Evolutionary conservation across 2,329 filamentous ascomycete genomes (phyloP).

Genomic region (Fusarium annulatum): DNA sequence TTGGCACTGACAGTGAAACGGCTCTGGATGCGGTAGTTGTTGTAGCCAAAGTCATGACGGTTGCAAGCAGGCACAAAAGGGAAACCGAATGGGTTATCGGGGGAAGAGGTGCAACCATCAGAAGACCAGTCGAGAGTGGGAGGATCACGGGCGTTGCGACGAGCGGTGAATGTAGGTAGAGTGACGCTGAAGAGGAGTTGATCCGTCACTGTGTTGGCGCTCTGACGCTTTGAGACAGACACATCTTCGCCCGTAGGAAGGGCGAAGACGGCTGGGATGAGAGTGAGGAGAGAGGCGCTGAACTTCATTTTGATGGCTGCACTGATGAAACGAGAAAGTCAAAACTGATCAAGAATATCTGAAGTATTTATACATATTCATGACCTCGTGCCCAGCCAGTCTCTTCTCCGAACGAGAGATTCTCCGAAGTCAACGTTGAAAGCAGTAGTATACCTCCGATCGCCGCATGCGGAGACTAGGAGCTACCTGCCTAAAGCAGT

Average conservation of each 20-base stretch:
- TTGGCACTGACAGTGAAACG: slow-evolving; percentile 58
- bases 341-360: no score
- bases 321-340: not conserved
- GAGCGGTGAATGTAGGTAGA: slow-evolving; percentile 55
- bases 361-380: slow-evolving; percentile 24
- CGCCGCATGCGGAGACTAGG: not conserved
- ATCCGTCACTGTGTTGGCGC: slow-evolving; percentile 54
- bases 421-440: not conserved
- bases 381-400: no score
- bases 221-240: slow-evolving; percentile 37
- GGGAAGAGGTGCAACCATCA: slow-evolving; percentile 56
- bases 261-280: slow-evolving; percentile 42
- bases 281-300: slow-evolving; percentile 31
- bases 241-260: slow-evolving; percentile 28
- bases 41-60: slow-evolving; percentile 68
- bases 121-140: slow-evolving; percentile 54
- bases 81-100: slow-evolving; percentile 58
- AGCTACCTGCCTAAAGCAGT: slow-evolving; percentile 25
- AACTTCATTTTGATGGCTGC: slow-evolving; percentile 48
- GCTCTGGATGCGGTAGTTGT: slow-evolving; percentile 62
- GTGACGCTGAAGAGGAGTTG: slow-evolving; percentile 57
- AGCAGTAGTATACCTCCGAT: not conserved
- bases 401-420: not conserved
- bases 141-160: slow-evolving; percentile 55
- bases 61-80: slow-evolving; percentile 59